Conservation (phyloP, 164 flowering plant species). For the Magnolia sinica region DNA sequence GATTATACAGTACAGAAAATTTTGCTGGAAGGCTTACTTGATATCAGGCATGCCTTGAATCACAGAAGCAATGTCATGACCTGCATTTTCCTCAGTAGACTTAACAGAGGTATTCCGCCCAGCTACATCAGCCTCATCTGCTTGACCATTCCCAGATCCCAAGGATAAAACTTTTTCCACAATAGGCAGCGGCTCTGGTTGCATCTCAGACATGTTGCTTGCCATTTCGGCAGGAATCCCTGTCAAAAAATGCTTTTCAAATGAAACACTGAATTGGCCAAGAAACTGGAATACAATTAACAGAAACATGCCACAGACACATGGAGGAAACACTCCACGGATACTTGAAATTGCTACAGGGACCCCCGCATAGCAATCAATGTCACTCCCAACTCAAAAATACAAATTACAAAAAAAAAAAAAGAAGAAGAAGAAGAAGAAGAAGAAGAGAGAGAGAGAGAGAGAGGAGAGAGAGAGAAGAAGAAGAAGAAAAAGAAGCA, state of each 20-base stretch:
- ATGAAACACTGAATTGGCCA: background rate
- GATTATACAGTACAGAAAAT: background rate
- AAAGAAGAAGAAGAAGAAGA: no score
- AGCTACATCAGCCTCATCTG: constrained; percentile 16
- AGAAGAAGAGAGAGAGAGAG: no score
- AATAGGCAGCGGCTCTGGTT: background rate
- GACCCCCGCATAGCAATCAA: background rate
- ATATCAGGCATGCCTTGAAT: constrained; percentile 13
- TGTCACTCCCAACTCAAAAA: background rate
- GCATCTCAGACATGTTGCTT: constrained; percentile 12
- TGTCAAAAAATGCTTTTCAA: constrained; percentile 14
- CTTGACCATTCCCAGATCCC: constrained; percentile 10
- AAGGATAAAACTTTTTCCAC: background rate
- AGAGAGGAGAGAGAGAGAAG: no score
- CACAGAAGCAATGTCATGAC: background rate
- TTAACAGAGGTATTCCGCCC: constrained; percentile 10
- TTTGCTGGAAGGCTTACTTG: constrained; percentile 26
- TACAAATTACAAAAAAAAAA: no score
- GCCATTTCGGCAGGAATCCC: constrained; percentile 22
- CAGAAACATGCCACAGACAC: background rate
- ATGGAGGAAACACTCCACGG: background rate
- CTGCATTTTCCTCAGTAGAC: constrained; percentile 19
- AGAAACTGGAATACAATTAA: background rate
- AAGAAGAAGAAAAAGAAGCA: no score
- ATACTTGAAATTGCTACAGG: background rate